Percentiles rank a stretch among this genome's conserved stretches.
Conservation (phyloP, 1,139 yeast genomes). For the Taphrina confusa region DNA sequence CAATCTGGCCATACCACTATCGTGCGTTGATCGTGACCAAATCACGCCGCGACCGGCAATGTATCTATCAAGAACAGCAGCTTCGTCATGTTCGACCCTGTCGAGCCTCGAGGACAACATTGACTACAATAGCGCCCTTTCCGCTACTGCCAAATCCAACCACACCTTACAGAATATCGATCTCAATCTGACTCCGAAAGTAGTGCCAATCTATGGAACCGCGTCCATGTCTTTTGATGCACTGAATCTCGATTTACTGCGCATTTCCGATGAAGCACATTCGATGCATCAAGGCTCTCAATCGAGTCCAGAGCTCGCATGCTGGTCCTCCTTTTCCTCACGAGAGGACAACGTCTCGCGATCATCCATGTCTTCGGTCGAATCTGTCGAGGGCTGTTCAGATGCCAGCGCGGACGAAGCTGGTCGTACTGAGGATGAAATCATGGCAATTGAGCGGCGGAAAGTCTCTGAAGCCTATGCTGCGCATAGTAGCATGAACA, state of each 20-base stretch:
- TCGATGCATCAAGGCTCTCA: neutral
- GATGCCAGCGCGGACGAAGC: too few species aligned
- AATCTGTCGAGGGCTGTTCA: neutral
- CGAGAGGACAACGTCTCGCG: conserved; percentile 3
- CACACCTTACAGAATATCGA: neutral
- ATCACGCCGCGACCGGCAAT: neutral
- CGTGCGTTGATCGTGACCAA: neutral
- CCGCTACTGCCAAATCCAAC: neutral
- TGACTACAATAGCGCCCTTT: too few species aligned
- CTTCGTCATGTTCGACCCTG: neutral
- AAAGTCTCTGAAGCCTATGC: neutral
- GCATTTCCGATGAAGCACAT: neutral
- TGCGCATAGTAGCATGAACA: neutral
- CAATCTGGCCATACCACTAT: neutral
- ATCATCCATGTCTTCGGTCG: neutral
- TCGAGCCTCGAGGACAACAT: neutral
- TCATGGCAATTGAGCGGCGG: neutral
- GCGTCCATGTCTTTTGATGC: neutral
- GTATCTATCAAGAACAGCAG: neutral
- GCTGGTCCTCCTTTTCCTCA: neutral
- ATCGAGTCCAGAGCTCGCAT: conserved; percentile 1
- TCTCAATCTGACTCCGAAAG: neutral
- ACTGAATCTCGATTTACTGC: neutral
- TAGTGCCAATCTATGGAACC: neutral
- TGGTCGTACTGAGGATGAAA: too few species aligned